A percentile compares a stretch with the other conserved stretches of the same genome.
These are phyloP conservation scores for Aspergillus nomiae DNA, from an alignment of 2,329 filamentous ascomycete genomes.

Conservation along the genomic window DNA sequence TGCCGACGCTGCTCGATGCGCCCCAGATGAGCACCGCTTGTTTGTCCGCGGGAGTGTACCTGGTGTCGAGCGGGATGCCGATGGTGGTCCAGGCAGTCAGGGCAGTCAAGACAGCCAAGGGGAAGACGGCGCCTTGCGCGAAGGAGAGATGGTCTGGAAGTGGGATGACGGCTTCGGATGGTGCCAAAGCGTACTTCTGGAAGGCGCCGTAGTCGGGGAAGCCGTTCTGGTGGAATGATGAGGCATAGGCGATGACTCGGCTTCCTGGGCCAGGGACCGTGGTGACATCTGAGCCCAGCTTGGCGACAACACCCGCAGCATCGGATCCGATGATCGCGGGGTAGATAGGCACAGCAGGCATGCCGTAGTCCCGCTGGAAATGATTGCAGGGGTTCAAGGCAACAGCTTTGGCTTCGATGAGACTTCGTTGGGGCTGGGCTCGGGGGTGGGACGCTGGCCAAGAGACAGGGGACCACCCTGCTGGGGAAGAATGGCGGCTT, in stretches of 20 bases:
- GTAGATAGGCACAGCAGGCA: conserved; percentile 23
- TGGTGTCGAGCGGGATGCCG: conserved; percentile 25
- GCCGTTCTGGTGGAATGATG: conserved; percentile 29
- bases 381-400: conserved; percentile 47
- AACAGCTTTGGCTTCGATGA: conserved; percentile 45
- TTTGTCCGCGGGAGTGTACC: conserved; percentile 23
- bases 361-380: conserved; percentile 24
- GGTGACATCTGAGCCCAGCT: conserved; percentile 29
- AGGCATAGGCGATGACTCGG: conserved; percentile 33
- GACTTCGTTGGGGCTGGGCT: conserved; percentile 40
- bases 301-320: conserved; percentile 32
- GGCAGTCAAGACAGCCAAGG: conserved; percentile 23
- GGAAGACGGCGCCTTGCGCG: conserved; percentile 28
- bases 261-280: conserved; percentile 25
- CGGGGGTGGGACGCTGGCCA: conserved; percentile 25
- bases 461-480: conserved; percentile 15
- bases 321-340: conserved; percentile 34
- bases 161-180: conserved; percentile 28
- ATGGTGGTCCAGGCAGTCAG: conserved; percentile 27
- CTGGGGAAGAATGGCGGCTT: conserved; percentile 19
- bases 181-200: conserved; percentile 32
- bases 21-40: conserved; percentile 16
- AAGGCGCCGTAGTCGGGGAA: conserved; percentile 31
- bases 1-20: conserved; percentile 18
- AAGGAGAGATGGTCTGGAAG: conserved; percentile 33